Percentiles rank a stretch among this genome's conserved stretches.
Evolutionary conservation across 176 grass and related monocot genomes (phyloP).

Genomic region (Urochloa ruziziensis): DNA sequence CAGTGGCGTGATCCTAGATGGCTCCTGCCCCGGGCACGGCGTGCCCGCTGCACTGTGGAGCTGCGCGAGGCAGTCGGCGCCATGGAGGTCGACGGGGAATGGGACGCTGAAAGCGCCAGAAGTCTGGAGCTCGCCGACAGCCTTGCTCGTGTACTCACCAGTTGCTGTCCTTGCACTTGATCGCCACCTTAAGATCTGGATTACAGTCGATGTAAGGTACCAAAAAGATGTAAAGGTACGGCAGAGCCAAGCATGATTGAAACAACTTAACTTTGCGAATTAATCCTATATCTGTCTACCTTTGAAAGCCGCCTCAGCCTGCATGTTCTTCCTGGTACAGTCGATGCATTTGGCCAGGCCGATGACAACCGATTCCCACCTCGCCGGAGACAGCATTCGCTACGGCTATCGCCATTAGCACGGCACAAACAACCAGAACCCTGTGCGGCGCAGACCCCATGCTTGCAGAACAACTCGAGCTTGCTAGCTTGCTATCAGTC

Average conservation of each 20-base stretch:
- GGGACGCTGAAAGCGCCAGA: slow-evolving; percentile 33
- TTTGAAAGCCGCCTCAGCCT: slow-evolving; percentile 2
- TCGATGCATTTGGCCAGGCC: slow-evolving; percentile 6
- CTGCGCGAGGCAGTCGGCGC: slow-evolving; percentile 24
- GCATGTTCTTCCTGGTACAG: slow-evolving; percentile 21
- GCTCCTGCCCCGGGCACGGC: slow-evolving; percentile 32
- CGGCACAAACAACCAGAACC: neutral
- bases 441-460: neutral
- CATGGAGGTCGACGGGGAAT: neutral
- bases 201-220: too few species aligned
- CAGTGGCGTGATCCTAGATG: neutral
- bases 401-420: neutral
- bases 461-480: neutral
- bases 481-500: neutral
- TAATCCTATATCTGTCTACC: neutral
- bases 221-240: neutral
- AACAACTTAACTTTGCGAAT: accelerated
- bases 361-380: neutral
- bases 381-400: neutral
- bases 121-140: neutral
- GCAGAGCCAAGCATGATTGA: neutral
- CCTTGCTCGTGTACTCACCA: slow-evolving; percentile 22
- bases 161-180: slow-evolving; percentile 21
- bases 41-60: neutral
- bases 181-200: slow-evolving; percentile 14